Evolutionary conservation across 2,329 filamentous ascomycete species (phyloP).

Genomic region (Endoconidiophora polonica): DNA sequence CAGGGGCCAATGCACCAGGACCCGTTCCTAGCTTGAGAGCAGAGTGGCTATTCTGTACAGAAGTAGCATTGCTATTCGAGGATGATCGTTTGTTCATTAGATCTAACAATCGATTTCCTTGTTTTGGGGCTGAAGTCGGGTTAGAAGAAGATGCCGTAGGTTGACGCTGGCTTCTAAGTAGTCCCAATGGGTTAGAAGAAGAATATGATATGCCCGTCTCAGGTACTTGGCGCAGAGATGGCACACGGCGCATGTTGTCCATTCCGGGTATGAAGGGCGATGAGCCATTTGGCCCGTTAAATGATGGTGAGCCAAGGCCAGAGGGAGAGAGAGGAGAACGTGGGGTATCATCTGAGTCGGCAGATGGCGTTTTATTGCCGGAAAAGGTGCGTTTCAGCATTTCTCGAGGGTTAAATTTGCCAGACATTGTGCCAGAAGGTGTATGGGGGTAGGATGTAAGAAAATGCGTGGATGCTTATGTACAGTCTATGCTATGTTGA

Average conservation of each 20-base stretch:
- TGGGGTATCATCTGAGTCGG: slow-evolving; percentile 1
- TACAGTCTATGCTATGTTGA: too few species aligned
- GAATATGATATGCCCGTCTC: neutral
- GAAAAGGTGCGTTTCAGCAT: slow-evolving; percentile 9
- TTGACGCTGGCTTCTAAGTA: slow-evolving; percentile 7
- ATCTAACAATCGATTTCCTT: neutral
- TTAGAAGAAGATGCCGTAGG: neutral
- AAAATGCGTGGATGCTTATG: neutral
- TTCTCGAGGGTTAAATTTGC: slow-evolving; percentile 10
- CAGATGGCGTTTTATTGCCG: neutral
- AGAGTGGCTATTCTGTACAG: neutral
- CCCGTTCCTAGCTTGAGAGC: neutral
- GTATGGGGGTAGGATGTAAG: neutral
- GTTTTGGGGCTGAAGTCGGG: neutral
- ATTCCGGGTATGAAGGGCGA: neutral
- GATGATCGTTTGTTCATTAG: slow-evolving; percentile 4
- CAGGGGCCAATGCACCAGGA: neutral
- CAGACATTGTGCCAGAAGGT: slow-evolving; percentile 1
- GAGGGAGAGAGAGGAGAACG: slow-evolving; percentile 1
- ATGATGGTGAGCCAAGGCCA: neutral
- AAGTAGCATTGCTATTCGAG: neutral
- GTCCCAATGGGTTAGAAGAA: slow-evolving; percentile 1
- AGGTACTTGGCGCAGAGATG: slow-evolving; percentile 7
- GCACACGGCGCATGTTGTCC: slow-evolving; percentile 5
- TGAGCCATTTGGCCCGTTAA: neutral